Evolutionary conservation across 1,139 yeast species (phyloP), one percentile per base, ranked within the genome.

Genomic region (Kluyveromyces sp.): DNA sequence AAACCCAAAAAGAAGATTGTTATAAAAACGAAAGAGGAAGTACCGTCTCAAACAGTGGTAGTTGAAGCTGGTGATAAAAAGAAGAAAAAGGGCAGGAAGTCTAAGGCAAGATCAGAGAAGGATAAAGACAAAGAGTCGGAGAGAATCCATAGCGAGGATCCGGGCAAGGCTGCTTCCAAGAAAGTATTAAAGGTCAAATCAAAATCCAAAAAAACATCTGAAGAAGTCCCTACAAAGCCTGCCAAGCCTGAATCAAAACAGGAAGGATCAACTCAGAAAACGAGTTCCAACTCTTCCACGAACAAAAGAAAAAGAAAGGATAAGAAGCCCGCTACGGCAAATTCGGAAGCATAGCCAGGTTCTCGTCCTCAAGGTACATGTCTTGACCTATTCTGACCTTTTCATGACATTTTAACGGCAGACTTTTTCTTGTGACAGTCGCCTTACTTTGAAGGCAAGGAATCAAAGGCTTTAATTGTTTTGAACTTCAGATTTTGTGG

Each of bases 1-100:
- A 33, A 17, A 3, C 26, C 36, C 12, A 33, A 33, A 29, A 25
- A 33, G 15, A 42, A 39, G 22, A 22, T 25, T 26, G 36, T 25
- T 2, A 31, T 22, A 33, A 35, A 30, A 13, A 34, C 12, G 30
- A 31, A 19, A 12, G 39, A 19, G 7, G 31, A 25, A n/a, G 28
- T 35, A 17, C 19, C 33, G 15, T 7, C 20, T 29, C 16, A 42
- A 9, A 11, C 39, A n/a, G 28, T 33, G 16, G 26, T 7, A 3
- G 18, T 30, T 11, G 37, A 33, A 18, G 18, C 33, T 18, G 13
- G 15, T n/a, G 41, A 15, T n/a, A 19, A 9, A 2, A 19, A 32
- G 22, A 19, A 15, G 11, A 4, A n/a, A 31, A 19, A 18, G 16
- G 9, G 9, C 2, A 19, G n/a, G 20, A 31, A 13, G 12, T 28